Percentiles rank a stretch among this genome's conserved stretches.
Evolutionary conservation across 352 stramenopile species (phyloP).

Genomic region (Globisporangium cederbergense): DNA sequence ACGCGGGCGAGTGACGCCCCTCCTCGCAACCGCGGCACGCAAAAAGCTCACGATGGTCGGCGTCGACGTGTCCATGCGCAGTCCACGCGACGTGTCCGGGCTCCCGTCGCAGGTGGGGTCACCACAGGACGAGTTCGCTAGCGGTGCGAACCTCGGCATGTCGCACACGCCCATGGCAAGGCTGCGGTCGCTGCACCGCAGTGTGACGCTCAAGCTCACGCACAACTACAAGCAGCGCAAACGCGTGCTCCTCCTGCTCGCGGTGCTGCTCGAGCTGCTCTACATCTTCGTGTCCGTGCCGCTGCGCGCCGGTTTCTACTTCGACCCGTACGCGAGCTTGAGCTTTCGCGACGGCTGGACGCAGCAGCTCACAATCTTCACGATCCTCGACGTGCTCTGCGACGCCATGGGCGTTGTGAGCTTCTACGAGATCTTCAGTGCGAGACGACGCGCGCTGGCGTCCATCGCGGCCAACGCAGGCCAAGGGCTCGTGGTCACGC

Average conservation of each 20-base stretch:
- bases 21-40: background rate
- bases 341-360: constrained; percentile 34
- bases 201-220: constrained; percentile 3
- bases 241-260: constrained; percentile 21
- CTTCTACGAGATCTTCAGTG: constrained; percentile 51
- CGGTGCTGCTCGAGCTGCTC: constrained; percentile 24
- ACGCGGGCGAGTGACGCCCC: background rate
- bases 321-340: constrained; percentile 28
- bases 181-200: constrained; percentile 1
- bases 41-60: constrained; percentile 6
- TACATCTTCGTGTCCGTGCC: constrained; percentile 44
- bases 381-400: constrained; percentile 44
- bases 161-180: background rate
- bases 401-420: constrained; percentile 38
- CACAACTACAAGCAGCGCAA: constrained; percentile 13
- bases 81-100: constrained; percentile 14
- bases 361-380: constrained; percentile 41
- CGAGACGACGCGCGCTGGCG: constrained; percentile 37
- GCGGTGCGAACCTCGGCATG: background rate
- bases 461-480: constrained; percentile 25
- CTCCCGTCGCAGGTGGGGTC: constrained; percentile 1
- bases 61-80: constrained; percentile 11
- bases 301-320: constrained; percentile 39
- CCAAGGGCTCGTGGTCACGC: constrained; percentile 19
- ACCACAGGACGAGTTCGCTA: background rate